A percentile compares a stretch with the other conserved stretches of the same genome.
Evolutionary conservation across 768 basidiomycete genomes (phyloP).

Genomic region (Boletus reticulatus): DNA sequence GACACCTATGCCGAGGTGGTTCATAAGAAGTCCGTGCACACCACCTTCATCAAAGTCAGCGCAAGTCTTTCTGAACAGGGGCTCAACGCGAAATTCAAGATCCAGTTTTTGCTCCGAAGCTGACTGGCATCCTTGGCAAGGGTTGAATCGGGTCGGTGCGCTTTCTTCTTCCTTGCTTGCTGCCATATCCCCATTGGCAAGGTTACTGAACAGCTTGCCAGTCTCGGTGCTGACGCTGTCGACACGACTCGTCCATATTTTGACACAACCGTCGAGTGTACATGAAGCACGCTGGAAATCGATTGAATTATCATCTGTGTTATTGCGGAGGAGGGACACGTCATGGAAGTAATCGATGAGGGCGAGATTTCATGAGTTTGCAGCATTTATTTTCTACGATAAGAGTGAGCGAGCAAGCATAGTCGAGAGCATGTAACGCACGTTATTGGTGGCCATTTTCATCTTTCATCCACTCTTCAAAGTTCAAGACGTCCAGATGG

Average conservation of each 20-base stretch:
- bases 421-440: constrained; percentile 30
- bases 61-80: constrained; percentile 95
- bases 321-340: constrained; percentile 92
- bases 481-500: constrained; percentile 93
- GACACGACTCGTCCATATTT: constrained; percentile 98
- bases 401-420: constrained; percentile 6
- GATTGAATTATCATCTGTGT: constrained; percentile 91
- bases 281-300: constrained; percentile 99
- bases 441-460: constrained; percentile 99
- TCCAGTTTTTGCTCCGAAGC: constrained; percentile 91
- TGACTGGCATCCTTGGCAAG: constrained; percentile 84
- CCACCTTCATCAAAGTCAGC: constrained; percentile 99
- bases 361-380: constrained; percentile 97
- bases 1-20: constrained; percentile 79
- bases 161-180: constrained; percentile 61
- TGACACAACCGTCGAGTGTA: constrained; percentile 97
- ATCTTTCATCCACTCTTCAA: constrained; percentile 99
- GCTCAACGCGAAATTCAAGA: constrained; percentile 94
- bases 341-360: constrained; percentile 99
- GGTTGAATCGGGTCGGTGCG: constrained; percentile 73
- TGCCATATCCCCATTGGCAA: constrained; percentile 62
- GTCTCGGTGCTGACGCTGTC: constrained; percentile 97
- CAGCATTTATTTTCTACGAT: constrained; percentile 95
- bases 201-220: constrained; percentile 89
- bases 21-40: constrained; percentile 94